Evolutionary conservation across 371 early-diverging fungal genomes (phyloP).

Genomic region (Mortierella sp.): DNA sequence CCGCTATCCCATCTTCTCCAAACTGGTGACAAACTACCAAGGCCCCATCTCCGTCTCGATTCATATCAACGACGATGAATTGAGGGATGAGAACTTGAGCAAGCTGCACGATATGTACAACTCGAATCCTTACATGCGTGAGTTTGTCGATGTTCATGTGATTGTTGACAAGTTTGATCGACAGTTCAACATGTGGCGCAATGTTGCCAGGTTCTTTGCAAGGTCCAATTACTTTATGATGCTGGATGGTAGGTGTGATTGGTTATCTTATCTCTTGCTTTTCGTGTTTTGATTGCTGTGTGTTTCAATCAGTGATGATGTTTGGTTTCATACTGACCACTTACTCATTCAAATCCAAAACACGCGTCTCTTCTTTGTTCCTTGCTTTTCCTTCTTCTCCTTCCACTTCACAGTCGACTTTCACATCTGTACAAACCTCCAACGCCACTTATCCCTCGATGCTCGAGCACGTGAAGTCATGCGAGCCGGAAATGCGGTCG

Average conservation of each 20-base stretch:
- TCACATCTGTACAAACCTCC: constrained; percentile 74
- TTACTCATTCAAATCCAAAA: not conserved
- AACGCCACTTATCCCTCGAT: constrained; percentile 61
- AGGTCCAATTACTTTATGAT: constrained; percentile 77
- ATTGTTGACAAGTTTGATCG: constrained; percentile 75
- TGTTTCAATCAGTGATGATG: not conserved
- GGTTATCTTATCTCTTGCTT: not conserved
- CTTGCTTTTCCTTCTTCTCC: not conserved
- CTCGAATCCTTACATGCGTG: constrained; percentile 64
- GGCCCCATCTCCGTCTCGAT: constrained; percentile 79
- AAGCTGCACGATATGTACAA: constrained; percentile 65
- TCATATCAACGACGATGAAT: constrained; percentile 71
- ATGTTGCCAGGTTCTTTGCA: constrained; percentile 78
- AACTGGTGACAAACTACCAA: constrained; percentile 71
- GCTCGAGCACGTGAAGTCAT: constrained; percentile 61
- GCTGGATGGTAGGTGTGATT: constrained; percentile 61
- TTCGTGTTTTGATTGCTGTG: not conserved
- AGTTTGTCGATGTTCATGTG: constrained; percentile 75
- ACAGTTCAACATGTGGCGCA: constrained; percentile 83
- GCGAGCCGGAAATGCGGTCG: constrained; percentile 67
- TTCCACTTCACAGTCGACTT: constrained; percentile 65
- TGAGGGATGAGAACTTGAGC: constrained; percentile 62
- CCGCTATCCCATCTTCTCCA: constrained; percentile 64
- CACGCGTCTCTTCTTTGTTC: not conserved
- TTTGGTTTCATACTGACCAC: not conserved